A percentile compares a stretch with the other conserved stretches of the same genome.
Evolutionary conservation across 2,329 filamentous ascomycete genomes (phyloP).

Genomic region (Lachnellula arida): DNA sequence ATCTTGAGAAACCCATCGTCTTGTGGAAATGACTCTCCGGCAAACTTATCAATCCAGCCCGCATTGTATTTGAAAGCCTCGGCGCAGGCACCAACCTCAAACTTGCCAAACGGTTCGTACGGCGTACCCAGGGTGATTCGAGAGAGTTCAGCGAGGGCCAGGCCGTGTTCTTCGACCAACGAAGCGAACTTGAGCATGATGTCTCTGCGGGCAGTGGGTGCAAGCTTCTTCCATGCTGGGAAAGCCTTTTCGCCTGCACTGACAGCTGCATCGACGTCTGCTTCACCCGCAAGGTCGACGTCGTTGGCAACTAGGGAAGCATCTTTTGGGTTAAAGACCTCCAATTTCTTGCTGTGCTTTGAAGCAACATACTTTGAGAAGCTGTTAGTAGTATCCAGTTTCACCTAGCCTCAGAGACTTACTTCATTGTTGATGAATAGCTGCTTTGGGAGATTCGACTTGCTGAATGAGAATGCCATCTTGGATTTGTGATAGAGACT

Average conservation of each 20-base stretch:
- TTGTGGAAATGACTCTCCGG: conserved; percentile 37
- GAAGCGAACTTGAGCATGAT: conserved; percentile 42
- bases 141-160: conserved; percentile 36
- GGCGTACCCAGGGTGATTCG: conserved; percentile 44
- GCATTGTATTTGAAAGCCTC: conserved; percentile 33
- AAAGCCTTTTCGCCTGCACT: conserved; percentile 41
- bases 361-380: conserved; percentile 30
- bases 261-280: conserved; percentile 42
- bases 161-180: conserved; percentile 36
- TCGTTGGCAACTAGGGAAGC: conserved; percentile 45
- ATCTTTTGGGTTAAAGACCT: conserved; percentile 46
- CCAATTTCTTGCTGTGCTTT: conserved; percentile 41
- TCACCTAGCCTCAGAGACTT: neutral
- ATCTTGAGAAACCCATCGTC: conserved; percentile 43
- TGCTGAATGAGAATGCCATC: conserved; percentile 31
- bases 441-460: conserved; percentile 35
- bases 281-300: conserved; percentile 37
- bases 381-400: neutral
- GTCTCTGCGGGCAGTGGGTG: conserved; percentile 34
- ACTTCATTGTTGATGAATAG: conserved; percentile 50
- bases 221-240: conserved; percentile 40
- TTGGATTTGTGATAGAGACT: neutral
- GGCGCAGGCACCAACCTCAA: conserved; percentile 35
- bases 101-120: conserved; percentile 39
- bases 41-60: conserved; percentile 38